Evolutionary conservation across 768 basidiomycete species (phyloP), one percentile per base, ranked within the genome.

Genomic region (Baorangia bicolor): DNA sequence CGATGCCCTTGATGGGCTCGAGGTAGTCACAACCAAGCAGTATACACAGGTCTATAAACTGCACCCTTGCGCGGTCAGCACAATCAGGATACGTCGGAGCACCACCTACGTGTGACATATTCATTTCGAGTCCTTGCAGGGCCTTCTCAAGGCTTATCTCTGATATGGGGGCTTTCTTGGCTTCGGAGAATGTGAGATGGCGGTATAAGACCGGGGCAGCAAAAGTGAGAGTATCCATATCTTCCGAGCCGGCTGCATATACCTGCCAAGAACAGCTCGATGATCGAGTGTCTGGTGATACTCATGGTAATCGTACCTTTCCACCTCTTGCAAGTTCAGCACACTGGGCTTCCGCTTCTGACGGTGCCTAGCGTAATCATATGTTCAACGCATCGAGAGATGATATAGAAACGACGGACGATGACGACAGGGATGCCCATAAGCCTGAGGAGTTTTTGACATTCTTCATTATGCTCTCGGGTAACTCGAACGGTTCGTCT

Each of bases 161-260:
- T 63, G 85, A 88, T 64, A 99, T 99, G 16, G 97, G 97, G 60
- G 90, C 86, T 67, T 98, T 98, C 71, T 96, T 94, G 14, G 95
- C 95, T 69, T 99, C 97, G 13, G 93, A 94, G 76, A 98, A 98
- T 13, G 97, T 98, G 56, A 99, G 83, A 73, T 98, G 97, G 28
- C 97, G 92, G 63, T 90, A 88, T 10, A 99, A 80, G 41, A 96
- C 87, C 2, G 97, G 96, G 0, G 96, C 77, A 61, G 84, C 82
- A 78, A 99, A 99, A 1, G 97, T 99, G 21, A 99, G 84, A 9
- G 97, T 99, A 66, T 99, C 97, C 97, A 99, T 99, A 72, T 99
- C 97, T 74, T 98, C 97, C 0, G 95, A 97, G 14, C 97, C 97
- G 9, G 97, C 95, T 1, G 92, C 97, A 69, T 92, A 98, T 27